Base-by-base conservation (phyloP, 2,329 filamentous ascomycete genomes). In the Verticillium nonalfalfae region DNA sequence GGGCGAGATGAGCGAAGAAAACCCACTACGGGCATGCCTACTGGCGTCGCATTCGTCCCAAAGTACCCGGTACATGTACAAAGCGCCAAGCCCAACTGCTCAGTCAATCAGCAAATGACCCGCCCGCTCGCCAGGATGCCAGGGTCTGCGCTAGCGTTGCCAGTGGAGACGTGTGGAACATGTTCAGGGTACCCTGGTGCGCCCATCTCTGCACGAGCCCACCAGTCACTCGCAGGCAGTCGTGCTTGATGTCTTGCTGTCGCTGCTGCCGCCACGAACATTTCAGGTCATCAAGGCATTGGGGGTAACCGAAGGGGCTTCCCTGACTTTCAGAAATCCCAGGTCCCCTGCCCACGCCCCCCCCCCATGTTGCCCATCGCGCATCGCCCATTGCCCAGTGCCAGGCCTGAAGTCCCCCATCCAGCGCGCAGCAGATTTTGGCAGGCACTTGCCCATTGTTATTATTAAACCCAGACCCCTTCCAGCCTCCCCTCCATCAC, bases 381-480 rank as follows among this genome's bases (percentile, higher is more conserved):
- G n/a, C 18, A 31, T 56, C 35, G 34, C 6, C 55, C 55, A 35
- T 36, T 36, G 33, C 55, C 11, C 31, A 35, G 35, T 18, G 31
- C 55, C 26, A 38, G 21, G 55, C 34, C 7, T 21, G 15, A 21
- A 26, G 55, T 18, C 55, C 55, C 55, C 55, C 55, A 21, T 50
- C 45, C 45, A 50, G n/a, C 45, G 45, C 15, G n/a, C 34, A 57
- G 55, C 55, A 57, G 55, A 58, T 31, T 39, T 36, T 58, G 35
- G 56, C 36, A 52, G 21, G 39, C 57, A 52, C 58, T 38, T 59
- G 58, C 58, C 58, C 58, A 59, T 66, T 64, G 62, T 66, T 65
- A 66, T 66, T 66, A 65, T 66, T 66, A 66, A 65, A 66, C 65
- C 62, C 62, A 59, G 62, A 62, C 65, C 64, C 64, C 64, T 60